Percentiles rank a stretch among this genome's conserved stretches.
These are phyloP conservation scores for Paradendryphiella salina DNA, from an alignment of 2,329 filamentous ascomycete genomes.

Conservation along the genomic window DNA sequence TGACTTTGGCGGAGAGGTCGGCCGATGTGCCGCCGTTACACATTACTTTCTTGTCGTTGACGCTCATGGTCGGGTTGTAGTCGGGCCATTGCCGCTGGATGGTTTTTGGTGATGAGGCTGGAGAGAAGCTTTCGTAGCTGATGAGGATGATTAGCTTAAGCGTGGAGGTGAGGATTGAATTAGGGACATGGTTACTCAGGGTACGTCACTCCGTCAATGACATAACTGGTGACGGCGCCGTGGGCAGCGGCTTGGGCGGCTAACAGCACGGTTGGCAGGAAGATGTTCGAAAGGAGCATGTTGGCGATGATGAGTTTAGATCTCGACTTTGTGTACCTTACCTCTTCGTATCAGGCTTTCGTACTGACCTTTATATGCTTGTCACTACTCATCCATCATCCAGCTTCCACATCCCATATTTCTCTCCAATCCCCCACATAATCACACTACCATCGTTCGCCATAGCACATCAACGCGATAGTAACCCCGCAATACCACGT, in stretches of 20 bases:
- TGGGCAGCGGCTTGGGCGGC: conserved; percentile 40
- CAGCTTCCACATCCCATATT: background rate
- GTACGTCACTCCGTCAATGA: conserved; percentile 40
- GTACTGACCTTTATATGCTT: background rate
- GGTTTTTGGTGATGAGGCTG: conserved; percentile 53
- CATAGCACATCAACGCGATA: conserved; percentile 15
- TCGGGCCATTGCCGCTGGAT: conserved; percentile 63
- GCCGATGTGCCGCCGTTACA: conserved; percentile 56
- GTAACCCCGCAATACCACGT: conserved; percentile 28
- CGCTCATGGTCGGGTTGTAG: conserved; percentile 59
- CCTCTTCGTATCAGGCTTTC: too few relatives aligned
- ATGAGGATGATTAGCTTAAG: conserved; percentile 31
- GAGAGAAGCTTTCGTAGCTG: conserved; percentile 58
- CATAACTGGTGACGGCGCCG: conserved; percentile 44
- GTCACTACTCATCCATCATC: conserved; percentile 22
- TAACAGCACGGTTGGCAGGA: conserved; percentile 40
- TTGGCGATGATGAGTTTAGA: conserved; percentile 1
- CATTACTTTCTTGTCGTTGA: conserved; percentile 56
- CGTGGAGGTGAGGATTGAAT: conserved; percentile 25
- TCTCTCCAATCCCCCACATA: conserved; percentile 13
- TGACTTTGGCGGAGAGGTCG: conserved; percentile 52
- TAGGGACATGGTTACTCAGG: conserved; percentile 27
- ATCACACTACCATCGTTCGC: conserved; percentile 12
- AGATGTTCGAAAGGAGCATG: conserved; percentile 46
- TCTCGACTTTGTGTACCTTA: too few relatives aligned